Percentiles rank a stretch among this genome's conserved stretches.
These are phyloP conservation scores for Herpetomonas samuelpessoai DNA, from an alignment of 208 protist genomes.

Conservation along the genomic window DNA sequence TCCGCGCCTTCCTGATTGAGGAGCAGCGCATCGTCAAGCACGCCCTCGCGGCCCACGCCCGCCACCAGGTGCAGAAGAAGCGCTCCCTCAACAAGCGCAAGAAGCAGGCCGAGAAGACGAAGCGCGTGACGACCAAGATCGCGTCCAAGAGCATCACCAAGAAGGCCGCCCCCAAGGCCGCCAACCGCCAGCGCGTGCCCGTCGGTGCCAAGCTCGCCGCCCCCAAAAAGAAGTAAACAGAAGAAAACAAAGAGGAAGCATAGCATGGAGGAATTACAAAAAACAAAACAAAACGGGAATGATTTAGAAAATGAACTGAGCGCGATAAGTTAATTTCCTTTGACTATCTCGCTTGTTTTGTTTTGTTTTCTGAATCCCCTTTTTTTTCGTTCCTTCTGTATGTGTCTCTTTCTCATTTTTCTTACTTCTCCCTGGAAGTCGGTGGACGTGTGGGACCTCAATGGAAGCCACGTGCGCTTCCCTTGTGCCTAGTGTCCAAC, in stretches of 20 bases:
- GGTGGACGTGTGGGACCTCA: too few species aligned
- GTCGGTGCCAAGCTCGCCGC: constrained; percentile 66
- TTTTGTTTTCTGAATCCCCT: neutral
- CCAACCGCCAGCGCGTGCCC: constrained; percentile 30
- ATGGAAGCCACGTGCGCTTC: too few species aligned
- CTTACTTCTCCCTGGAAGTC: neutral
- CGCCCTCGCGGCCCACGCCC: constrained; percentile 67
- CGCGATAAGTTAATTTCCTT: too few species aligned
- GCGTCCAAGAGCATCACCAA: constrained; percentile 29
- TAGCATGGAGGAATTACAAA: too few species aligned
- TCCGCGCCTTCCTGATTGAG: constrained; percentile 99
- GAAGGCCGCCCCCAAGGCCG: constrained; percentile 44
- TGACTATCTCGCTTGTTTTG: too few species aligned
- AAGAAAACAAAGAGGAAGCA: constrained; percentile 12
- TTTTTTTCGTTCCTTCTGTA: constrained; percentile 6
- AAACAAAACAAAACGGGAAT: too few species aligned
- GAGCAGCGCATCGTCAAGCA: constrained; percentile 99
- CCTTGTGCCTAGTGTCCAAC: too few species aligned
- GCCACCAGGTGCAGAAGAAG: constrained; percentile 64
- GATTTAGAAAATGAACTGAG: too few species aligned
- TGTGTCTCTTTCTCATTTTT: constrained; percentile 3
- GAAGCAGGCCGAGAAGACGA: constrained; percentile 45
- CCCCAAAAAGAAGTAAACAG: constrained; percentile 61
- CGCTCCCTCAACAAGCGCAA: constrained; percentile 69
- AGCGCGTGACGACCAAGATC: constrained; percentile 38